Base-by-base conservation (phyloP, 257 asterid species). In the Solanum okadae region DNA sequence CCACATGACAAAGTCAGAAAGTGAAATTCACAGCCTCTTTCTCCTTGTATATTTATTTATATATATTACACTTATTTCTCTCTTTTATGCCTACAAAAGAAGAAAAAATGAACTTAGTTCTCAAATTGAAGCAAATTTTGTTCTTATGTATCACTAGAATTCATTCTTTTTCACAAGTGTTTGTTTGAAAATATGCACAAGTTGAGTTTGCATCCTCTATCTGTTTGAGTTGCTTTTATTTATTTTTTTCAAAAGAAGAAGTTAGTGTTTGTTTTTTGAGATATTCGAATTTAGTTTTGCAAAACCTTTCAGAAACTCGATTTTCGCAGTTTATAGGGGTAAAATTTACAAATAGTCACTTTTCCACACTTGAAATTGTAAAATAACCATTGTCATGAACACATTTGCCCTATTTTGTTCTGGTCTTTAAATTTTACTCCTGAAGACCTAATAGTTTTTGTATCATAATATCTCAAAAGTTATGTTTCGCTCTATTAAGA, bases 1-100 rank as follows among this genome's bases (percentile, higher is more conserved):
- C 96, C 96, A 49, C 79, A 70, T 6, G 65, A 56, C 65, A 20
- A 56, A 23, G 84, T 87, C 33, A 22, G 88, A 85, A 87, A 73
- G 88, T 91, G 88, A 90, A 78, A 49, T 3, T 1, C 11, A 46
- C 10, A 10, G 7, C 10, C 2, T 29, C 16, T 5, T 29, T 44
- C 18, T 29, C 29, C 10, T 46, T 49, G 68, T 82, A 29, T 82
- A 46, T 27, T 49, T 29, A 31, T 81, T 2, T 81, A 76, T 76
- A 76, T 76, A 18, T 72, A 65, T 8, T 9, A 46, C 65, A 40
- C 38, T 27, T 40, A 23, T 44, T 44, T 79, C 5, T 44, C 38
- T 81, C 42, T 49, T 27, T 35, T 10, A 3, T 46, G 29, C 27
- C 2, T 18, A 49, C 86, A 31, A 49, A 82, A 49, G 13, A 7